A percentile compares a stretch with the other conserved stretches of the same genome.
These are phyloP conservation scores for Prosopis cineraria DNA, from an alignment of 306 rosid species.

Conservation along the genomic window DNA sequence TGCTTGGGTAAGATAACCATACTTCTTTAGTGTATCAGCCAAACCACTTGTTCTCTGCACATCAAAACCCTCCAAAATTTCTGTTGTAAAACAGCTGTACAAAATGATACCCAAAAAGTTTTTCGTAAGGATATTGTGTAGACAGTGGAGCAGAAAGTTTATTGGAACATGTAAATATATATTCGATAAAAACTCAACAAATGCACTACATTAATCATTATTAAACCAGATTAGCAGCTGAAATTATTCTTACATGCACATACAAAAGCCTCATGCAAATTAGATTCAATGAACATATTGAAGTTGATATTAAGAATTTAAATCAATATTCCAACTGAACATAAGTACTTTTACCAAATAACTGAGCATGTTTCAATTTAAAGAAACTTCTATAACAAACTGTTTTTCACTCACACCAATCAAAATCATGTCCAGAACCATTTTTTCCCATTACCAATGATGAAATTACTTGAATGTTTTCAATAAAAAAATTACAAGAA, in stretches of 20 bases:
- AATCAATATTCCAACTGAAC: slow-evolving; percentile 7
- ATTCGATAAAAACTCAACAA: not conserved
- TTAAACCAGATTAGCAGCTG: slow-evolving; percentile 2
- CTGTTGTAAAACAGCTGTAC: slow-evolving; percentile 92
- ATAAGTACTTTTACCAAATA: slow-evolving; percentile 18
- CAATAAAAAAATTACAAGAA: not conserved
- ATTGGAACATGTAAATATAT: not conserved
- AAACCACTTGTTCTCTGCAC: slow-evolving; percentile 87
- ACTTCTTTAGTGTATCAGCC: slow-evolving; percentile 87
- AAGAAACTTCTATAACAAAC: slow-evolving; percentile 8
- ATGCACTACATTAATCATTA: not conserved
- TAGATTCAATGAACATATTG: not conserved
- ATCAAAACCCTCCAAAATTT: slow-evolving; percentile 93
- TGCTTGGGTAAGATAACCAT: slow-evolving; percentile 85
- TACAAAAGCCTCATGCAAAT: slow-evolving; percentile 24
- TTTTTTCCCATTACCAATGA: slow-evolving; percentile 17
- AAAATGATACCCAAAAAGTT: slow-evolving; percentile 23
- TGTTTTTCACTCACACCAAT: slow-evolving; percentile 1
- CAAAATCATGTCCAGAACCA: slow-evolving; percentile 23
- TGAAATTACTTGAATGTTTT: slow-evolving; percentile 11
- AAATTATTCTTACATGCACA: not conserved
- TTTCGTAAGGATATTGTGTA: slow-evolving; percentile 6
- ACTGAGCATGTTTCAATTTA: not conserved
- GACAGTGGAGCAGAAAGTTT: not conserved
- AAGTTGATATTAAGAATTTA: not conserved